A percentile compares a stretch with the other conserved stretches of the same genome.
These are phyloP conservation scores for Sordariomycetes sp. DNA, from an alignment of 2,329 filamentous ascomycete genomes.

Conservation along the genomic window DNA sequence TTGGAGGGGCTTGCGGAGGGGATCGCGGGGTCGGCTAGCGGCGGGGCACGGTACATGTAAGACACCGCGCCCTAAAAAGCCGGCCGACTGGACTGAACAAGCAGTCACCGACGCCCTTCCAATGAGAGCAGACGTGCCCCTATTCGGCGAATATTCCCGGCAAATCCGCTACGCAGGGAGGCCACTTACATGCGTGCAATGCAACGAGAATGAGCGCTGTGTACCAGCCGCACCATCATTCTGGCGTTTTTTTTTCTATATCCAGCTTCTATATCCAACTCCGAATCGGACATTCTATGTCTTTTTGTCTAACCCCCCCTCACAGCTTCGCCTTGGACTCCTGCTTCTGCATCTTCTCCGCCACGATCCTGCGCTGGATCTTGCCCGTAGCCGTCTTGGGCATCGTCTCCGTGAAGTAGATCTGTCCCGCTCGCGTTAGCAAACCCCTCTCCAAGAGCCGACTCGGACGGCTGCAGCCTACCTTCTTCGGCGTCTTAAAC, in stretches of 20 bases:
- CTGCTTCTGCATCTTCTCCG: slow-evolving; percentile 66
- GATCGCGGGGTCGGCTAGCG: not conserved
- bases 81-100: no score
- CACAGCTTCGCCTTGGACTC: slow-evolving; percentile 42
- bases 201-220: no score
- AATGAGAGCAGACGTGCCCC: no score
- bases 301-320: slow-evolving; percentile 3
- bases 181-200: no score
- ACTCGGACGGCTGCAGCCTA: slow-evolving; percentile 21
- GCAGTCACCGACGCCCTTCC: no score
- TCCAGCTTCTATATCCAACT: not conserved
- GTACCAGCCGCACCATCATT: no score
- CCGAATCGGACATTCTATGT: not conserved
- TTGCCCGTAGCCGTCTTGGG: slow-evolving; percentile 90
- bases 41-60: not conserved
- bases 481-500: slow-evolving; percentile 80
- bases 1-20: not conserved
- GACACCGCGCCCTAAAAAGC: not conserved
- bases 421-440: slow-evolving; percentile 24
- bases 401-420: slow-evolving; percentile 76
- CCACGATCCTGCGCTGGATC: slow-evolving; percentile 78
- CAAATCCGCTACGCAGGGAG: no score
- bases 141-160: no score
- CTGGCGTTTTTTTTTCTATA: not conserved
- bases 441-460: not conserved